Conservation (phyloP, 1,284 basidiomycete species). For the Phlebopus sp. region DNA sequence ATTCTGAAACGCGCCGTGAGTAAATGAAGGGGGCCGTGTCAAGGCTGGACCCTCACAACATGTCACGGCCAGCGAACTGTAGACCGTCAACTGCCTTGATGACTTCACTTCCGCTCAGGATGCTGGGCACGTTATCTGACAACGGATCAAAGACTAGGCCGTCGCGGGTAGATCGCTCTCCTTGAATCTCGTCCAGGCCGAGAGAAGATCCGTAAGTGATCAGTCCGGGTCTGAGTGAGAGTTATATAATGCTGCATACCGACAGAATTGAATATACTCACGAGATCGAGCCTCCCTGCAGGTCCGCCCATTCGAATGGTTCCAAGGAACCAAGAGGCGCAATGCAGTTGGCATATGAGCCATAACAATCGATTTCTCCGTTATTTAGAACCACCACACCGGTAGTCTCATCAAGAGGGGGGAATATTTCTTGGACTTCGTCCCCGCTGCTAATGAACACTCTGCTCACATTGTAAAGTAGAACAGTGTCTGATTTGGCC, state of each 20-base stretch:
- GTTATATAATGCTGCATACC: background rate
- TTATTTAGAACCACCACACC: constrained; percentile 40
- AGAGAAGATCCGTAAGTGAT: constrained; percentile 59
- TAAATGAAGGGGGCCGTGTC: background rate
- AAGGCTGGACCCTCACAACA: constrained; percentile 47
- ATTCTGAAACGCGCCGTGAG: constrained; percentile 39
- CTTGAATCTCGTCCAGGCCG: constrained; percentile 58
- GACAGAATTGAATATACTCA: constrained; percentile 33
- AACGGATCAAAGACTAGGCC: constrained; percentile 57
- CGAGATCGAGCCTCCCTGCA: constrained; percentile 41
- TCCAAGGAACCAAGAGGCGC: constrained; percentile 15
- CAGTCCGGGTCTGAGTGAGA: constrained; percentile 47
- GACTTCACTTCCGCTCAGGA: constrained; percentile 52
- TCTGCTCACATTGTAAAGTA: constrained; percentile 59
- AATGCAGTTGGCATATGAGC: constrained; percentile 20
- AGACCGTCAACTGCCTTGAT: constrained; percentile 74
- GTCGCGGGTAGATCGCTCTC: constrained; percentile 68
- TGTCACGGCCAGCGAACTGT: constrained; percentile 66
- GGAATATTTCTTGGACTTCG: constrained; percentile 22
- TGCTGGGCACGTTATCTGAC: constrained; percentile 36
- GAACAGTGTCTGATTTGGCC: constrained; percentile 37
- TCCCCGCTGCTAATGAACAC: constrained; percentile 40
- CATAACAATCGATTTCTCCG: constrained; percentile 44
- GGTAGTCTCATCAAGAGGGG: constrained; percentile 15
- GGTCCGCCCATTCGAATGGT: constrained; percentile 11